phyloP scores from a whole-genome alignment of 2,329 filamentous ascomycete genomes.

The Metarhizium album region DNA sequence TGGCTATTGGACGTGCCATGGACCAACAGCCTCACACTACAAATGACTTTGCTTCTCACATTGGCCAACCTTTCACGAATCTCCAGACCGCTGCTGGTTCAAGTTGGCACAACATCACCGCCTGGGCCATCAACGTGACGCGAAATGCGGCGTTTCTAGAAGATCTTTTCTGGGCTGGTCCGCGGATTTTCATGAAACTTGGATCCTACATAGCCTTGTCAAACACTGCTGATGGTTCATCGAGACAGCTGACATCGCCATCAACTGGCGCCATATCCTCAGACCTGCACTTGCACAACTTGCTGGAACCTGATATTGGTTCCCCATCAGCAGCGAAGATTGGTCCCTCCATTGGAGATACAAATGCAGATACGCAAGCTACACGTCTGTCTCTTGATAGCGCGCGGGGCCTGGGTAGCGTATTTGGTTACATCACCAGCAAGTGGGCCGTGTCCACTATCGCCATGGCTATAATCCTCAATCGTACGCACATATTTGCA shows the following conservation, averaged over 20 bases:
- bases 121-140: constrained; percentile 48
- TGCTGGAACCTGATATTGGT: constrained; percentile 16
- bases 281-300: constrained; percentile 17
- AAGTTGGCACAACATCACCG: constrained; percentile 43
- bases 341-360: neutral
- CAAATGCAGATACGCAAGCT: constrained; percentile 11
- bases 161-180: constrained; percentile 58
- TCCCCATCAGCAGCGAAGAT: neutral
- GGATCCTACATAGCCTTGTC: constrained; percentile 51
- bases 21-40: neutral
- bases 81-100: constrained; percentile 8
- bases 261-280: constrained; percentile 13
- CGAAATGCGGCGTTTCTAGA: constrained; percentile 53
- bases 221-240: constrained; percentile 51
- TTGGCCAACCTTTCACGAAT: constrained; percentile 11
- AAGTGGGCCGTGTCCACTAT: constrained; percentile 88
- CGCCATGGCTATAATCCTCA: constrained; percentile 74
- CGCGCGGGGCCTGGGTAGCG: constrained; percentile 63
- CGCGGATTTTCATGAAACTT: constrained; percentile 58
- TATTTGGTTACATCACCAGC: constrained; percentile 84
- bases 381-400: constrained; percentile 46
- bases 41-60: neutral
- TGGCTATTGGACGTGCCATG: constrained; percentile 1
- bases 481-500: constrained; percentile 87
- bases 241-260: constrained; percentile 22